Base-by-base conservation (phyloP, 768 basidiomycete species). In the Dentipellis fragilis region DNA sequence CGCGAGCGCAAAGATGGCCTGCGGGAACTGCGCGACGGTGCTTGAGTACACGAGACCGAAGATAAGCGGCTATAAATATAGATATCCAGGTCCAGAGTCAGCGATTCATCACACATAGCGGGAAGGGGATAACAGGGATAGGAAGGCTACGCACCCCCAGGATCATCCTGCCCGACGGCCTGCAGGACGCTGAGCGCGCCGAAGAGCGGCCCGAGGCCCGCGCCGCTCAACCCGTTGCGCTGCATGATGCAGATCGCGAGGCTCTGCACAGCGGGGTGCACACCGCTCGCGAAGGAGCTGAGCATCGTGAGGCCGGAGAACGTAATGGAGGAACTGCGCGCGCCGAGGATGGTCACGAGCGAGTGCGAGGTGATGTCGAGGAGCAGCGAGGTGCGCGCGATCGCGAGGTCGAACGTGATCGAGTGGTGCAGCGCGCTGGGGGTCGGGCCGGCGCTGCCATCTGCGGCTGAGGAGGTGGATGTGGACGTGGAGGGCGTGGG, bases 131-230 rank as follows among this genome's bases (percentile, higher is more conserved):
- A 14, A 16, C 35, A 17, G 22, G 7, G 9, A 12, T 12, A 71
- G 62, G 39, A 14, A 23, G 35, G 39, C n/a, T 9, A 67, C 71
- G 39, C 59, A 77, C 78, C 42, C 74, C 77, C 17, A 79, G 52
- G 42, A 89, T 80, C 55, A 79, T 81, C 65, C n/a, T 84, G 83
- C 0, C 81, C 81, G 9, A 82, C 66, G 0, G 87, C 84, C 53
- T 81, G 79, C 45, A 89, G 65, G 14, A 87, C 78, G 2, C 85
- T 82, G 55, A 89, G 71, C 1, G 85, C 85, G 12, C 87, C 87
- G 54, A 90, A 87, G 38, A 90, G 64, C 19, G 80, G 75, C 0
- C 87, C 88, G 1, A 64, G 58, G 7, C 67, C 67, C 39, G 70
- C 65, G 29, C 62, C 65, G 6, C 74, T 73, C 19, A 70, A 67